A percentile compares a stretch with the other conserved stretches of the same genome.
phyloP scores from a whole-genome alignment of 208 protist species.

The Crithidia sp. region DNA sequence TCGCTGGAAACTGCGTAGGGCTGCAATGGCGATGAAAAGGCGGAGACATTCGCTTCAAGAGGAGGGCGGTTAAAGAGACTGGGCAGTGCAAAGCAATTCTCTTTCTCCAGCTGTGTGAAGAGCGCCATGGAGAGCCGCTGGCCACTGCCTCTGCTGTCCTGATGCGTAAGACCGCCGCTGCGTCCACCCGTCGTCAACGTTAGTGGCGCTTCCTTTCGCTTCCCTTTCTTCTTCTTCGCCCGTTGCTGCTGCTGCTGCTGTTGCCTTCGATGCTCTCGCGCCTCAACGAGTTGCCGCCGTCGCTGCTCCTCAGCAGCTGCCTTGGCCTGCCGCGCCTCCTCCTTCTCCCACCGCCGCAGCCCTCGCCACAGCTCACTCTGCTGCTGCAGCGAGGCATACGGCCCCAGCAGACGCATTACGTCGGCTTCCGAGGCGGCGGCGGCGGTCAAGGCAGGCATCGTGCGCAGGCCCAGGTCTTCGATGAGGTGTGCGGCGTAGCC shows the following conservation, averaged over 20 bases:
- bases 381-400: constrained; percentile 64
- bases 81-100: constrained; percentile 2
- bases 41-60: neutral
- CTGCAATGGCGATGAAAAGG: neutral
- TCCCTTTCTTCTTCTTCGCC: neutral
- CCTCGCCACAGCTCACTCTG: constrained; percentile 59
- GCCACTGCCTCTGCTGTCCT: neutral
- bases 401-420: constrained; percentile 60
- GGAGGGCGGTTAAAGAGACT: neutral
- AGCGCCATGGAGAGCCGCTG: neutral
- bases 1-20: neutral
- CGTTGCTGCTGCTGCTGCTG: neutral
- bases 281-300: constrained; percentile 8
- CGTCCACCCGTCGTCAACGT: neutral
- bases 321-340: constrained; percentile 21
- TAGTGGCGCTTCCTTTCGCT: neutral
- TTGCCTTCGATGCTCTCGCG: neutral
- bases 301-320: constrained; percentile 14
- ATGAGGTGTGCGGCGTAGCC: constrained; percentile 67
- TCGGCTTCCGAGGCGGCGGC: constrained; percentile 34
- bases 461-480: constrained; percentile 35
- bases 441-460: constrained; percentile 52
- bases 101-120: constrained; percentile 4
- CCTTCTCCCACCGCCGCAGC: constrained; percentile 47
- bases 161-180: neutral